phyloP scores from a whole-genome alignment of 2,329 filamentous ascomycete genomes.

The Penicillium fuscoglaucum region DNA sequence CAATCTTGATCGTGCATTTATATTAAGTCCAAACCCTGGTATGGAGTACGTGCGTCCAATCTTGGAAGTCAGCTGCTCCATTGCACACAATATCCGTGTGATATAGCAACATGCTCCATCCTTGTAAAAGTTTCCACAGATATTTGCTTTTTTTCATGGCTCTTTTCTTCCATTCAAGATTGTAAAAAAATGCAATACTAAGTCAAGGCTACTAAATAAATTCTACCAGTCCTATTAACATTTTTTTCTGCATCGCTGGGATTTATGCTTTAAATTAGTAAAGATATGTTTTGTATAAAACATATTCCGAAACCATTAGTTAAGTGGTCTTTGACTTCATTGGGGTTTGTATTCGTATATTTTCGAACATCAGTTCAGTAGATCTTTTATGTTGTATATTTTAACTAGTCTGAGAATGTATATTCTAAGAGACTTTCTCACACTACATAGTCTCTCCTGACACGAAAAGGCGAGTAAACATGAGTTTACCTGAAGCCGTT shows the following conservation, averaged over 20 bases:
- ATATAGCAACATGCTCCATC: not conserved
- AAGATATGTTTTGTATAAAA: not conserved
- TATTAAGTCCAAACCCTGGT: not conserved
- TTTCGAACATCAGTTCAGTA: not conserved
- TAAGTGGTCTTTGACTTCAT: too few relatives aligned
- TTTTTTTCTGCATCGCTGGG: not conserved
- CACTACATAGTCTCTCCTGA: not conserved
- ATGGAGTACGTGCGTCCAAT: not conserved
- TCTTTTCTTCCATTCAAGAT: not conserved
- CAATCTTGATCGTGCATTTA: not conserved
- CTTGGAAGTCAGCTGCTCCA: not conserved
- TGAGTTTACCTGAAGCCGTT: not conserved
- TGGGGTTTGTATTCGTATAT: not conserved
- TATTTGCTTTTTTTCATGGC: too few relatives aligned
- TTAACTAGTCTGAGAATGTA: not conserved
- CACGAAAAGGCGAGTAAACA: not conserved
- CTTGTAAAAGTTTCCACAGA: not conserved
- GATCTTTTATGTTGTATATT: not conserved
- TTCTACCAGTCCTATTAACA: not conserved
- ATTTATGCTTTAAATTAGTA: too few relatives aligned
- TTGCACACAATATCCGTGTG: not conserved
- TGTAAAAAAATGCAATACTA: not conserved
- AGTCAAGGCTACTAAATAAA: not conserved
- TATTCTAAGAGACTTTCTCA: not conserved
- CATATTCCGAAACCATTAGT: not conserved